phyloP scores from a whole-genome alignment of 305 asterid species.

The Rubia tinctorum region DNA sequence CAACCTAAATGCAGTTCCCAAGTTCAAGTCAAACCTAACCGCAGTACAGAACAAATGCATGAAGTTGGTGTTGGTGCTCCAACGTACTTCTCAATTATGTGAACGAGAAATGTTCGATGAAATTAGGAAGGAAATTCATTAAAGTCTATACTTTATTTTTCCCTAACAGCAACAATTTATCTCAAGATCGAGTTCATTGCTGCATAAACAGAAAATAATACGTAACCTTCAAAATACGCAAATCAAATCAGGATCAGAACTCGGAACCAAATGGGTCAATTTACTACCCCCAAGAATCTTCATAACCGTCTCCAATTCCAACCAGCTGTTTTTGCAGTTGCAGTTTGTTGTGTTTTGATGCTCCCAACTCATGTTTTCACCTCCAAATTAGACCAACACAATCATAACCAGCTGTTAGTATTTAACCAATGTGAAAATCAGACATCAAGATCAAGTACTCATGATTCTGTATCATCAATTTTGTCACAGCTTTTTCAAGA shows the following conservation, averaged over 20 bases:
- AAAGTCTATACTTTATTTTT: not conserved
- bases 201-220: not conserved
- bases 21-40: conserved; percentile 11
- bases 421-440: conserved; percentile 47
- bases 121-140: conserved; percentile 14
- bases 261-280: conserved; percentile 28
- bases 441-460: conserved; percentile 16
- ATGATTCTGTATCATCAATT: conserved; percentile 23
- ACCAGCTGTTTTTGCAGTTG: not conserved
- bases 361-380: conserved; percentile 20
- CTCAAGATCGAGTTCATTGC: not conserved
- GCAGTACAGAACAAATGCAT: not conserved
- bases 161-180: not conserved
- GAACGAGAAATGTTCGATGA: not conserved
- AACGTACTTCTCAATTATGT: not conserved
- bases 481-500: conserved; percentile 43
- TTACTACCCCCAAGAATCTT: not conserved
- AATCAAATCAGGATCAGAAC: conserved; percentile 7
- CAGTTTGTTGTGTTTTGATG: conserved; percentile 23
- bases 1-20: not conserved
- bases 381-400: not conserved
- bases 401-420: conserved; percentile 33
- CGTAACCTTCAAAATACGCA: not conserved
- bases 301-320: conserved; percentile 11
- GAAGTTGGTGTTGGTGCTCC: not conserved